Evolutionary conservation across 78 protist genomes (phyloP), one percentile per base, ranked within the genome.

Genomic region (Dictyostelium purpureum): DNA sequence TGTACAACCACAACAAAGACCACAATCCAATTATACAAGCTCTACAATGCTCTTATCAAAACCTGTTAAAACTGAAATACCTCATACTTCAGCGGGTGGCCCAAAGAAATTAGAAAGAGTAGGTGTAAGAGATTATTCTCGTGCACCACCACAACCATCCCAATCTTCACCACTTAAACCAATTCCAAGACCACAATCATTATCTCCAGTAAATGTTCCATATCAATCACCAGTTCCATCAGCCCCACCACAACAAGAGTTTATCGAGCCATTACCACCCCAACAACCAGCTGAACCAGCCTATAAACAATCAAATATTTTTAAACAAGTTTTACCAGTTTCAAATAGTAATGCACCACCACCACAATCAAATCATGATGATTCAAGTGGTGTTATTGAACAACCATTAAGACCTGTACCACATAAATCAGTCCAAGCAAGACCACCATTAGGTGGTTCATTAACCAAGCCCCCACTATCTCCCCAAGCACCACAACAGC

Each of bases 371-470:
- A 59, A 59, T 61, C 19, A 57, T 57, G 33, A 31, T 63, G 12
- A 10, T 26, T 26, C 43, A 31, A 28, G 40, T 63, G 71, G 71
- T 16, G 71, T 63, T 14, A 63, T 63, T 63, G 26, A 6, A 4
- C 71, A 63, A 16, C 71, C 71, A 63, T 16, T 63, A 16, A 63
- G 71, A 63, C 71, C 71, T 4, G 71, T 63, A 33, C 71, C 71
- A 9, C 71, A 63, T 63, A 63, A 63, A 63, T 33, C 43, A 18
- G 35, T 63, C 33, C 71, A 63, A 63, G 35, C 7, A 63, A 47
- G 52, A 47, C 52, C 52, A 14, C 12, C 52, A 1, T 47, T 47
- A 1, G 71, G 71, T 14, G 26, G 37, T 57, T 26, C 19, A 24
- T 10, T 56, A 9, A 56, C 21, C 26, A 63, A 63, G 33, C 71